phyloP scores from a whole-genome alignment of 164 flowering plant genomes.

The Magnolia changhungtana region DNA sequence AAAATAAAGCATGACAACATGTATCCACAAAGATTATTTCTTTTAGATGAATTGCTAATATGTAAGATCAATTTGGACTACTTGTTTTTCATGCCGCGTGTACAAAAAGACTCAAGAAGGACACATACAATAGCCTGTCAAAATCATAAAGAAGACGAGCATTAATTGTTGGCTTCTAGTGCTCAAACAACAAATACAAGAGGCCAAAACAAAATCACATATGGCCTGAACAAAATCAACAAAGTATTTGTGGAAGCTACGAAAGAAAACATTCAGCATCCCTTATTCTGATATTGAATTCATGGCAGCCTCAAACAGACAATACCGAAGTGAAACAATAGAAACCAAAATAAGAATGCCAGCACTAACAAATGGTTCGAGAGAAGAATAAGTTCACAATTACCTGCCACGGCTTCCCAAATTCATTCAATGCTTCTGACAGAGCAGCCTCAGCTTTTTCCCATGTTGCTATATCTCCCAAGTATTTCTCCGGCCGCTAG shows the following conservation, averaged over 20 bases:
- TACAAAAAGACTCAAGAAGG: too few species aligned
- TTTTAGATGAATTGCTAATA: too few species aligned
- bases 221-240: background rate
- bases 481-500: slow-evolving; percentile 89
- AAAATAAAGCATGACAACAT: too few species aligned
- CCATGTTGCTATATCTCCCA: slow-evolving; percentile 86
- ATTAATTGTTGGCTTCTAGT: background rate
- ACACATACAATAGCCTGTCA: too few species aligned
- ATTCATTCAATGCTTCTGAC: slow-evolving; percentile 78
- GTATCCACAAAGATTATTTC: too few species aligned
- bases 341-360: background rate
- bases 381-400: background rate
- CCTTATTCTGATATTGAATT: background rate
- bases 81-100: too few species aligned
- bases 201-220: background rate
- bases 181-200: background rate
- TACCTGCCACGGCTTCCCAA: slow-evolving; percentile 95
- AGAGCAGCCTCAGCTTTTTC: slow-evolving; percentile 89
- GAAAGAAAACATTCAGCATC: background rate
- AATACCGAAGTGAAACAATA: background rate
- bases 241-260: background rate
- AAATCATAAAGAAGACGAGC: too few species aligned
- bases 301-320: background rate
- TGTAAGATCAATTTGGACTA: too few species aligned
- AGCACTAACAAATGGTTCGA: background rate